Evolutionary conservation across 2,329 filamentous ascomycete species (phyloP), one percentile per base, ranked within the genome.

Genomic region (Alternaria brassicicola): DNA sequence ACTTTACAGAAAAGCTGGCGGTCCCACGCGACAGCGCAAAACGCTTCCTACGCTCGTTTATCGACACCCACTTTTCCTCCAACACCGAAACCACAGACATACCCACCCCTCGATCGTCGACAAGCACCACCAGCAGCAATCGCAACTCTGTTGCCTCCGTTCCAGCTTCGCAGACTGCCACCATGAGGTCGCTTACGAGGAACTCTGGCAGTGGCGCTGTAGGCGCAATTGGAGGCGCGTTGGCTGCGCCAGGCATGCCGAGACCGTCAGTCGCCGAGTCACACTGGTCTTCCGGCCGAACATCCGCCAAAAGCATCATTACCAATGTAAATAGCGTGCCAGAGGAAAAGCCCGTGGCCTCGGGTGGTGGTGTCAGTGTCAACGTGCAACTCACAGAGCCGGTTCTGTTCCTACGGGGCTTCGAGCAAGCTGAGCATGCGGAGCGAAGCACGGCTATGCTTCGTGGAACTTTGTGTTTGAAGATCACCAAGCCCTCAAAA

Each of bases 401-500:
- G n/a, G 89, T 89, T 57, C 81, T 95, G 23, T 95, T 92, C 70
- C 80, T 95, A 31, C 88, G 89, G 26, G 91, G 91, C 0, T 93
- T 94, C 69, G 89, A 93, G 57, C 89, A 91, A 65, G 84, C 88
- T 56, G 86, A 89, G 46, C 80, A 68, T 66, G 84, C 87, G 10
- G 83, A 85, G 2, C 84, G 87, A 49, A 89, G 85, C 52, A 94
- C 92, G 6, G 91, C 93, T 1, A 89, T 99, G 73, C 83, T 99
- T 13, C 86, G 95, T 55, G 95, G 95, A 17, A 93, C 88, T 65
- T 78, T 99, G 55, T 89, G 91, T 69, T 76, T 99, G 36, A 89
- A 89, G 59, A 86, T 98, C 12, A 89, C 90, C 43, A 98, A 98
- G 74, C 90, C 91, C 64, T 88, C 93, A 45, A 99, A 99, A 79